Conservation (phyloP, 2,329 filamentous ascomycete genomes). For the Penicillium janthinellum region DNA sequence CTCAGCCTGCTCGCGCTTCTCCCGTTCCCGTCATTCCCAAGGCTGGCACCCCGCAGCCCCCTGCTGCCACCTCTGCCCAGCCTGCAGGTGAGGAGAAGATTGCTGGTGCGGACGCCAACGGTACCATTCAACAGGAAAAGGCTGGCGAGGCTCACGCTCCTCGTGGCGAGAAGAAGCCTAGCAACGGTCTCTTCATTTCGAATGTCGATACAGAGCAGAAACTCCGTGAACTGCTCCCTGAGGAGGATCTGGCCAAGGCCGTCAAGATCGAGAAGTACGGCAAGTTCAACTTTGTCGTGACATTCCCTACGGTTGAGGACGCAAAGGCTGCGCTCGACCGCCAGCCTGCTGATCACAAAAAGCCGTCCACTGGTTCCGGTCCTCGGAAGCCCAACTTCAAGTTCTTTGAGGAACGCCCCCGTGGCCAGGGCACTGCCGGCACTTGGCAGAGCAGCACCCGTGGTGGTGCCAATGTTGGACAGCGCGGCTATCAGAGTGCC, state of each 20-base stretch:
- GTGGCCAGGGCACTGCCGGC: constrained; percentile 54
- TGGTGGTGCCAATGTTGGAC: constrained; percentile 64
- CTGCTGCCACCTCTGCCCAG: constrained; percentile 43
- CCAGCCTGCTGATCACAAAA: constrained; percentile 75
- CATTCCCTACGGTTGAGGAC: constrained; percentile 78
- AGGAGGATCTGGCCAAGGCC: constrained; percentile 83
- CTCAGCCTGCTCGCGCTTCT: constrained; percentile 39
- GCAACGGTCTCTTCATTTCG: constrained; percentile 86
- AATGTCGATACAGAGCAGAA: constrained; percentile 83
- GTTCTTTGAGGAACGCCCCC: constrained; percentile 73
- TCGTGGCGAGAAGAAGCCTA: constrained; percentile 65
- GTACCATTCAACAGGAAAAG: constrained; percentile 51
- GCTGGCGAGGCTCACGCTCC: constrained; percentile 53
- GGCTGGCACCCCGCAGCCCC: constrained; percentile 39
- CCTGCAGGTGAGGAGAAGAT: constrained; percentile 52
- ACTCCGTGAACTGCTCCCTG: constrained; percentile 75
- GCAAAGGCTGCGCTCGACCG: constrained; percentile 77
- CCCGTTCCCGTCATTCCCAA: constrained; percentile 48
- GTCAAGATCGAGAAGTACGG: constrained; percentile 66
- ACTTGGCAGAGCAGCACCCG: constrained; percentile 61
- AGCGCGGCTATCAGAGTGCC: constrained; percentile 82
- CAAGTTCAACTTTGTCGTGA: constrained; percentile 78
- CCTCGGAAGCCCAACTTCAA: constrained; percentile 80
- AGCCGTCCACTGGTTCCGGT: constrained; percentile 65
- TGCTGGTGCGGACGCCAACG: constrained; percentile 55